These are phyloP conservation scores for Tulasnella sp. DNA, from an alignment of 768 basidiomycete genomes.

Conservation along the genomic window DNA sequence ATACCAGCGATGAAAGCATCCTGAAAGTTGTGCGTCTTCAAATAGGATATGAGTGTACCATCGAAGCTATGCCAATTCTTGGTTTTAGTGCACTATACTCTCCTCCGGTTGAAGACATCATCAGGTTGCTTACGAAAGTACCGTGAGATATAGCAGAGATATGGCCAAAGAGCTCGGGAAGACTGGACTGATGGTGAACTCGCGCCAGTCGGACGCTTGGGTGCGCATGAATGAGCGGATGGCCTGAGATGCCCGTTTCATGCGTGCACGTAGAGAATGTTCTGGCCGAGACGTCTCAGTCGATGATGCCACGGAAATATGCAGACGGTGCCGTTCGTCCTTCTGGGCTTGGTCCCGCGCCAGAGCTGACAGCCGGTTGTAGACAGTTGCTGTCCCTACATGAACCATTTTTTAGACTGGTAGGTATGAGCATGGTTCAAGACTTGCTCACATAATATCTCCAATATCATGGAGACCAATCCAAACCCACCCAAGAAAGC, in stretches of 20 bases:
- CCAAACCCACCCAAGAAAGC: slow-evolving; percentile 23
- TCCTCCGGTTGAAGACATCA: too few relatives aligned
- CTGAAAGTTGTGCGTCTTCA: slow-evolving; percentile 35
- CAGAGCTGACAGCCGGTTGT: slow-evolving; percentile 30
- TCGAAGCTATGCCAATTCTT: slow-evolving; percentile 30
- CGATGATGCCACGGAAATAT: too few relatives aligned
- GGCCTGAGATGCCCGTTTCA: not conserved
- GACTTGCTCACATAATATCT: slow-evolving; percentile 27
- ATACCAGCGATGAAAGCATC: slow-evolving; percentile 42
- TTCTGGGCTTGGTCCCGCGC: slow-evolving; percentile 22
- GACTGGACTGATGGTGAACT: slow-evolving; percentile 31
- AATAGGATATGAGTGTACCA: slow-evolving; percentile 40
- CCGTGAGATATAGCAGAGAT: slow-evolving; percentile 36
- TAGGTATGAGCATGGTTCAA: too few relatives aligned
- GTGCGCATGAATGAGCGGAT: not conserved
- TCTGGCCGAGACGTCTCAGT: too few relatives aligned
- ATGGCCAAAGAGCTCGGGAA: slow-evolving; percentile 35
- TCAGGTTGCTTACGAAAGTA: slow-evolving; percentile 24
- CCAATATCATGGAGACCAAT: slow-evolving; percentile 31
- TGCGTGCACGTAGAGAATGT: not conserved
- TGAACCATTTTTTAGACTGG: too few relatives aligned
- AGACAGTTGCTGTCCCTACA: slow-evolving; percentile 33
- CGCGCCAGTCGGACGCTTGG: slow-evolving; percentile 27
- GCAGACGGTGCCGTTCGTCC: not conserved
- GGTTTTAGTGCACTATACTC: too few relatives aligned